Base-by-base conservation (phyloP, 768 basidiomycete species). In the Suillus sp. region DNA sequence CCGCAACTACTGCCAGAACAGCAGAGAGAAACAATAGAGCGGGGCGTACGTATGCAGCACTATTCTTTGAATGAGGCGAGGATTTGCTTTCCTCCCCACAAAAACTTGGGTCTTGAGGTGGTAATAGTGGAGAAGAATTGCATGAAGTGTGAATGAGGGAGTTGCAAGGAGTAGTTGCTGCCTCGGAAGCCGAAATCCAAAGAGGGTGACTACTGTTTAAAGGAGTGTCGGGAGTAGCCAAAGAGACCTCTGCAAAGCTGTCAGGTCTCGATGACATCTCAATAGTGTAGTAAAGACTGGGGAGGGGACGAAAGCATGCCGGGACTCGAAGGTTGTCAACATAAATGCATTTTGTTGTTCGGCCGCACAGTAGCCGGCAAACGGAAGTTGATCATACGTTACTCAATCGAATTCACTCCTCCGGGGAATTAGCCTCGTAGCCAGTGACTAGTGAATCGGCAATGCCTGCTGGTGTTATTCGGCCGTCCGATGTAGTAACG, bases 241-340 rank as follows among this genome's bases (percentile, higher is more conserved):
- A 38, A 57, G 37, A 11, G 37, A 38, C 55, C 37, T 38, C 55
- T 10, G 25, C 18, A 18, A 40, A 27, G 37, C 32, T 57, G 55
- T 27, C 55, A 38, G 37, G 16, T 38, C 55, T 57, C 55, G 55
- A 57, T 57, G 55, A 10, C 55, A 57, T 57, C 16, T 38, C 25
- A 27, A 9, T 40, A 2, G 16, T 40, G 55, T 25, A 57, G 55
- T 57, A 25, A 40, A 57, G 37, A 27, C 55, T 9, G 22, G 14
- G 55, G 22, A 10, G 37, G 25, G 55, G 37, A 18, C 35, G 22
- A 18, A 16, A 37, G 22, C 35, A 34, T 25, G 25, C 8, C n/a
- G 35, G 5, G 18, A 57, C 37, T 38, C 18, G 18, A 40, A 27
- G 18, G 9, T 32, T 32, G 20, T 18, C 30, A n/a, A 13, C 18